These are phyloP conservation scores for Cladosporium colombiae DNA, from an alignment of 2,329 filamentous ascomycete genomes.

Conservation along the genomic window DNA sequence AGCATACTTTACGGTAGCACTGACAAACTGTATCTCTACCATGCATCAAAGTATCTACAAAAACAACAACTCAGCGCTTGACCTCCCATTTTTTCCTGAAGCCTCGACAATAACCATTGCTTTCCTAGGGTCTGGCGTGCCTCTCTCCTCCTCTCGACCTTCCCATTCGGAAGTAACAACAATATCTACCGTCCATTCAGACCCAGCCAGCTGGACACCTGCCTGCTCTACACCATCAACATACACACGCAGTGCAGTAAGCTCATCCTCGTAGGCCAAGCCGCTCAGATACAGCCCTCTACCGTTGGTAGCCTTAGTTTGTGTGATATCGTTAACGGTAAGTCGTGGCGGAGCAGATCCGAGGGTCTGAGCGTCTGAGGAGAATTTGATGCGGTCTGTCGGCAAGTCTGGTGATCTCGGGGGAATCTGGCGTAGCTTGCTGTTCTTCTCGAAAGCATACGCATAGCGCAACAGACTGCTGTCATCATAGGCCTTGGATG, in stretches of 20 bases:
- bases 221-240: neutral
- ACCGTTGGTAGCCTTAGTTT: too few relatives aligned
- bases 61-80: neutral
- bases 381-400: slow-evolving; percentile 21
- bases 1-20: too few relatives aligned
- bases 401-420: slow-evolving; percentile 29
- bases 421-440: slow-evolving; percentile 16
- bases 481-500: slow-evolving; percentile 50
- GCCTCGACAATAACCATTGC: neutral
- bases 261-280: neutral
- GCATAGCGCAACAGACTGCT: slow-evolving; percentile 27
- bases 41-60: neutral
- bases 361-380: neutral
- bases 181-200: neutral
- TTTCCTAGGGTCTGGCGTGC: neutral
- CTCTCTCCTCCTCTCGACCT: neutral
- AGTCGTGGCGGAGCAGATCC: neutral
- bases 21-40: neutral
- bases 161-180: neutral
- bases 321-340: neutral
- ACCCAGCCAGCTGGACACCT: neutral
- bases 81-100: neutral
- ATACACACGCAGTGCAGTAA: neutral
- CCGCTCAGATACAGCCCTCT: neutral
- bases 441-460: slow-evolving; percentile 26